Conservation (phyloP, 108 stramenopile genomes). For the Skeletonema grethae region DNA sequence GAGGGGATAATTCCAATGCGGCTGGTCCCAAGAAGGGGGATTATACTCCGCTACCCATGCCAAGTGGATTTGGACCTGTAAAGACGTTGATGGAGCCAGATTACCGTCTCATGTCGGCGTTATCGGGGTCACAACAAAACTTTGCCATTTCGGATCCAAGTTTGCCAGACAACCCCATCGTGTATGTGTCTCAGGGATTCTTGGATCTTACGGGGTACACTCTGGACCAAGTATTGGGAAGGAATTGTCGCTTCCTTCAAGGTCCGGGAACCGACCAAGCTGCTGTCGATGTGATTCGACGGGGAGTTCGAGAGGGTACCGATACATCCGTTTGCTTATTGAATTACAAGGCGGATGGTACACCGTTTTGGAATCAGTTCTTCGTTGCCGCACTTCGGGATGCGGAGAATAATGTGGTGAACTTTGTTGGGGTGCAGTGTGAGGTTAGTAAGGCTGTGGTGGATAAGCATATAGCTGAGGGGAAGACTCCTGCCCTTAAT, state of each 20-base stretch:
- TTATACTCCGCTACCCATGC: conserved; percentile 86
- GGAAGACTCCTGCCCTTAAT: conserved; percentile 43
- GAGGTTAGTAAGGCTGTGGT: conserved; percentile 91
- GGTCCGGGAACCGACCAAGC: conserved; percentile 93
- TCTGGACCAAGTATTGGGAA: conserved; percentile 90
- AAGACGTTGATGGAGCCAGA: conserved; percentile 93
- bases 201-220: conserved; percentile 95
- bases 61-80: conserved; percentile 89
- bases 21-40: conserved; percentile 56
- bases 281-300: conserved; percentile 86
- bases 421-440: conserved; percentile 97
- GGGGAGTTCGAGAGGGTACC: conserved; percentile 82
- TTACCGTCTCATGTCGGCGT: conserved; percentile 84
- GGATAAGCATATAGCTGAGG: conserved; percentile 79
- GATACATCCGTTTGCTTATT: conserved; percentile 88
- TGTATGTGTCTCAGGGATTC: conserved; percentile 93
- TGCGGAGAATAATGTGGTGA: conserved; percentile 93
- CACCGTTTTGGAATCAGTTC: conserved; percentile 98
- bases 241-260: conserved; percentile 98
- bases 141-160: conserved; percentile 97
- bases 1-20: conserved; percentile 21
- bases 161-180: conserved; percentile 96
- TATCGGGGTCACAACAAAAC: conserved; percentile 93
- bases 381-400: conserved; percentile 95
- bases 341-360: conserved; percentile 95